Base-by-base conservation (phyloP, 2,329 filamentous ascomycete genomes). In the Microcyclosporella mali region DNA sequence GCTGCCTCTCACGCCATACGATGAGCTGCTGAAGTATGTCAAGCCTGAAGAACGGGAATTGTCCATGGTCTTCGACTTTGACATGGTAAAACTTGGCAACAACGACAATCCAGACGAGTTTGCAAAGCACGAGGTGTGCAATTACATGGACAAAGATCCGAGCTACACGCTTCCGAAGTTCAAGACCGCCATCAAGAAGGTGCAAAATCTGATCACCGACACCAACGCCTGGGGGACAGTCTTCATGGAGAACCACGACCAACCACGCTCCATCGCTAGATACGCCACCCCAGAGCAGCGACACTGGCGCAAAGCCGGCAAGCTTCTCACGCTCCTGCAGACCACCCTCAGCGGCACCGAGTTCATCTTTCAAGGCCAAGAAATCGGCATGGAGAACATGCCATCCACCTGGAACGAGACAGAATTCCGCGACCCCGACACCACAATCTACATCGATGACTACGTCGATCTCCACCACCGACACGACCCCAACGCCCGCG, bases 21-120 rank as follows among this genome's bases (percentile, higher is more conserved):
- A 72, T 6, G 72, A 77, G 44, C 69, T 78, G 1, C 55, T 79
- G 4, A 66, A 67, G 11, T 71, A 70, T 6, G 79, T 85, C 2
- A 70, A 70, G 2, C 72, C 70, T 16, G 35, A 46, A 10, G 70
- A 75, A 12, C 70, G 72, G 25, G 79, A 85, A 56, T 64, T 85
- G 33, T 80, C 76, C 59, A 85, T 85, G 80, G 81, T 85, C 28
- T 85, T 86, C 63, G 78, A 84, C 53, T 86, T 86, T 57, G 81
- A 85, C 44, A 68, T 78, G 25, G 69, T 78, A 47, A 68, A 74
- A 28, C 62, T 78, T 12, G 74, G 58, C 1, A 53, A 55, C 25
- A 56, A 58, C 29, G 51, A 27, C 25, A 51, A 53, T 15, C 53
- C 53, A 2, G 53, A 56, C 16, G 53, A 56, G 33, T 51, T 40